A percentile compares a stretch with the other conserved stretches of the same genome.
phyloP scores from a whole-genome alignment of 345 rosid genomes.

The Syzygium aqueum region DNA sequence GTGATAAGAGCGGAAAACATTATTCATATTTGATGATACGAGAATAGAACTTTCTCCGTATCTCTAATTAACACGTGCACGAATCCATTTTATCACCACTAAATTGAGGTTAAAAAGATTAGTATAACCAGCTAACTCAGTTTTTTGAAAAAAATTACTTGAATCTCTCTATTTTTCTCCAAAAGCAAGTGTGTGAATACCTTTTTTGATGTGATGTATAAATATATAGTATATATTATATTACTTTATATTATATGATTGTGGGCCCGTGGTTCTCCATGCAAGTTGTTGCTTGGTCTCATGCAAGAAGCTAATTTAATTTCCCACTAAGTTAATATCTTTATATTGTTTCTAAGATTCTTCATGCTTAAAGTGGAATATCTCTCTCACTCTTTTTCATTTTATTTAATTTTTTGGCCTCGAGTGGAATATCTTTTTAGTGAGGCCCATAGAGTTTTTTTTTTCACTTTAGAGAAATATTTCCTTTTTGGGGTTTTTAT shows the following conservation, averaged over 20 bases:
- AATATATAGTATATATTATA: not conserved
- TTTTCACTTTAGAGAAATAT: not conserved
- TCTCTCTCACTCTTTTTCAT: not conserved
- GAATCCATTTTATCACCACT: not conserved
- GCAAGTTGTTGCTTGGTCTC: slow-evolving; percentile 7
- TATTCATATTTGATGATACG: not conserved
- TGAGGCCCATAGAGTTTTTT: not conserved
- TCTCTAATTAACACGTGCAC: not conserved
- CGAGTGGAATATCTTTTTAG: not conserved
- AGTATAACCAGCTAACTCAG: not conserved
- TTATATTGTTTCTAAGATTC: not conserved
- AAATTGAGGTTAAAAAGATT: not conserved
- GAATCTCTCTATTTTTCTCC: not conserved
- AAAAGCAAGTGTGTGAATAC: not conserved
- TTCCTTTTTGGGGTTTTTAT: not conserved
- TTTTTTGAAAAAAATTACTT: not conserved
- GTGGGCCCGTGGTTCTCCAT: not conserved
- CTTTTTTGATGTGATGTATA: not conserved
- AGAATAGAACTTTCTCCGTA: not conserved
- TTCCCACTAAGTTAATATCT: not conserved
- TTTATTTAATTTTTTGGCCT: not conserved
- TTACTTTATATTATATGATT: not conserved
- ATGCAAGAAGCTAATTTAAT: not conserved
- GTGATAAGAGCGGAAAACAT: not conserved
- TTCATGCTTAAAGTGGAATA: not conserved